A percentile compares a stretch with the other conserved stretches of the same genome.
Evolutionary conservation across 177 flowering plant species (phyloP).

Genomic region (Tripterygium wilfordii): DNA sequence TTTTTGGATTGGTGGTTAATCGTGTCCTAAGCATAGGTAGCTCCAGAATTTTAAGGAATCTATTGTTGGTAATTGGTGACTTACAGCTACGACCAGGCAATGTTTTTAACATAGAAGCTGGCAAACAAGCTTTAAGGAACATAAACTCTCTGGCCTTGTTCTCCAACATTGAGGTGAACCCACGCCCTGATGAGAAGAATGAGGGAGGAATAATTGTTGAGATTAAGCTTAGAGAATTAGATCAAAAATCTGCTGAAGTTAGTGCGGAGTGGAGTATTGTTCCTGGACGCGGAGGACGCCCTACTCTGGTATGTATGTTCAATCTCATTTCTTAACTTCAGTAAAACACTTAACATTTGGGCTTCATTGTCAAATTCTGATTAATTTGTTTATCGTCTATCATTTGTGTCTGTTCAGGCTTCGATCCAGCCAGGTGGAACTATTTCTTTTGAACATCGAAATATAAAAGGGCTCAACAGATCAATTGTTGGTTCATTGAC

Average conservation of each 20-base stretch:
- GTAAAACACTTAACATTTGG: too few species aligned
- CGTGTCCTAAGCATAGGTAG: too few species aligned
- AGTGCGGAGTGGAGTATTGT: constrained; percentile 99
- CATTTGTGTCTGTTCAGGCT: constrained; percentile 49
- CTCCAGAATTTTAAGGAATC: too few species aligned
- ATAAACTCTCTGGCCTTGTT: constrained; percentile 80
- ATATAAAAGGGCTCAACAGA: constrained; percentile 82
- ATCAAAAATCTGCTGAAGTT: constrained; percentile 93
- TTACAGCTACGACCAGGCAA: constrained; percentile 68
- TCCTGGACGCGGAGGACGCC: constrained; percentile 93
- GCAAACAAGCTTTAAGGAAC: constrained; percentile 92
- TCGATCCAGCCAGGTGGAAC: constrained; percentile 98
- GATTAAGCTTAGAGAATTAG: constrained; percentile 93
- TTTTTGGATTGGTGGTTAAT: too few species aligned
- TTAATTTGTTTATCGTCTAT: too few species aligned
- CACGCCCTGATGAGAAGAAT: constrained; percentile 93
- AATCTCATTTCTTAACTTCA: too few species aligned
- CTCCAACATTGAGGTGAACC: constrained; percentile 97
- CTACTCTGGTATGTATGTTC: constrained; percentile 65
- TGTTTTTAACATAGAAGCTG: constrained; percentile 93
- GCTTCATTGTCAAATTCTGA: too few species aligned
- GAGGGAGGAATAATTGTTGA: constrained; percentile 98
- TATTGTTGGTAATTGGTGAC: too few species aligned
- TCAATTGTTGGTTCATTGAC: constrained; percentile 89
- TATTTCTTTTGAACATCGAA: constrained; percentile 93